phyloP scores from a whole-genome alignment of 2,329 filamentous ascomycete species.

The Venturia pyrina region DNA sequence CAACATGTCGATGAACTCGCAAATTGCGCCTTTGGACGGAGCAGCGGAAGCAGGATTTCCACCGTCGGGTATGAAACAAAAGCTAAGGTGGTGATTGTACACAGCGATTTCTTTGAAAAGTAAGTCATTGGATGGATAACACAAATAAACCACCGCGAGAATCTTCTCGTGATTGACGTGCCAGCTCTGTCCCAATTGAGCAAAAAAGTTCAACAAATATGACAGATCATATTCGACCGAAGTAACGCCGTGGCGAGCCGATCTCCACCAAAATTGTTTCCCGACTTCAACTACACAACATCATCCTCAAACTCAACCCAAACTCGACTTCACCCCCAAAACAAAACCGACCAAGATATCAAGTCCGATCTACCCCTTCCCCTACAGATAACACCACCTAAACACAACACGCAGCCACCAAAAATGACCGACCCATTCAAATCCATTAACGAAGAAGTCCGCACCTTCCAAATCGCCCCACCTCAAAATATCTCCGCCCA shows the following conservation, averaged over 20 bases:
- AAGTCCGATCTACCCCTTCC: too few species aligned
- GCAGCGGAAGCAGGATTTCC: not conserved
- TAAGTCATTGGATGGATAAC: not conserved
- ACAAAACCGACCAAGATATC: too few species aligned
- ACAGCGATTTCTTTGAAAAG: not conserved
- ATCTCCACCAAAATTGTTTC: too few species aligned
- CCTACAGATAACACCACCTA: too few species aligned
- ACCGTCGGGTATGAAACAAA: not conserved
- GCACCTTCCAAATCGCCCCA: not conserved
- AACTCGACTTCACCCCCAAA: too few species aligned
- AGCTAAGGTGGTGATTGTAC: not conserved
- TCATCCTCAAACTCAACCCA: too few species aligned
- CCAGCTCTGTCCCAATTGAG: too few species aligned
- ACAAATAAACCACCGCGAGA: not conserved
- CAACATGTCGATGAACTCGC: slow-evolving; percentile 9
- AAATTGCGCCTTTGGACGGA: slow-evolving; percentile 11
- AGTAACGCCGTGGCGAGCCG: too few species aligned
- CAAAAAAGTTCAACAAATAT: too few species aligned
- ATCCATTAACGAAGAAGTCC: not conserved
- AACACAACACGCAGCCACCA: not conserved
- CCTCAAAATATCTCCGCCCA: not conserved
- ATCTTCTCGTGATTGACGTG: not conserved
- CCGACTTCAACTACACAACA: too few species aligned
- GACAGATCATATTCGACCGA: too few species aligned
- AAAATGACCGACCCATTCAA: not conserved